phyloP scores from a whole-genome alignment of 73 alveolate species.

The Paramecium biaurelia region DNA sequence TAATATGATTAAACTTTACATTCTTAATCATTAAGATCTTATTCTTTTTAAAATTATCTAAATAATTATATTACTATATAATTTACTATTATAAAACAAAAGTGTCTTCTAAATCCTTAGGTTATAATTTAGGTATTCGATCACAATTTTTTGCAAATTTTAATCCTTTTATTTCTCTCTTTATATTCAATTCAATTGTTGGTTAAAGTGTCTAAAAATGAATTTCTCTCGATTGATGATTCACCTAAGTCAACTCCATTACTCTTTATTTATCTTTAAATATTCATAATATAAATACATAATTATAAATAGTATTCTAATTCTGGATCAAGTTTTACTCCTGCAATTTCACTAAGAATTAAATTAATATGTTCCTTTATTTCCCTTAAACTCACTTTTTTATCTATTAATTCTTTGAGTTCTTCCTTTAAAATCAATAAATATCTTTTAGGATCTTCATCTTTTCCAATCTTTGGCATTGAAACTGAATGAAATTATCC shows the following conservation, averaged over 20 bases:
- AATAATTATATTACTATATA: neutral
- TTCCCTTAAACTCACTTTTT: neutral
- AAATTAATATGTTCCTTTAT: conserved; percentile 15
- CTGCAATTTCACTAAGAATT: neutral
- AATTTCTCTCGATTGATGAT: neutral
- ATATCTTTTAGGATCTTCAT: neutral
- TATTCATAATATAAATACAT: neutral
- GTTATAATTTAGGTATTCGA: neutral
- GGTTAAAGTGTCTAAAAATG: neutral
- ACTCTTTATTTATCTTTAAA: neutral
- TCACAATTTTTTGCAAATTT: neutral
- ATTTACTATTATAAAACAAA: neutral
- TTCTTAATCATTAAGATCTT: neutral
- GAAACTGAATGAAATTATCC: conserved; percentile 11
- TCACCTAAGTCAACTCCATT: neutral
- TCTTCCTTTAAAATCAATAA: conserved; percentile 18
- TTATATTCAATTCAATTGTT: neutral
- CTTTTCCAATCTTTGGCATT: conserved; percentile 5
- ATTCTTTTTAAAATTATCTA: neutral
- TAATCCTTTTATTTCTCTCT: neutral
- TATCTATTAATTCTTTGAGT: neutral
- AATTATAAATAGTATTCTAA: conserved; percentile 4
- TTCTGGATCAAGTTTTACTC: neutral
- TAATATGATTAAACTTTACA: neutral
- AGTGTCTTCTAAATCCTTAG: conserved; percentile 11